Percentiles rank a stretch among this genome's conserved stretches.
Conservation (phyloP, 192 early-diverging fungal species). For the Entomortierella chlamydospora region DNA sequence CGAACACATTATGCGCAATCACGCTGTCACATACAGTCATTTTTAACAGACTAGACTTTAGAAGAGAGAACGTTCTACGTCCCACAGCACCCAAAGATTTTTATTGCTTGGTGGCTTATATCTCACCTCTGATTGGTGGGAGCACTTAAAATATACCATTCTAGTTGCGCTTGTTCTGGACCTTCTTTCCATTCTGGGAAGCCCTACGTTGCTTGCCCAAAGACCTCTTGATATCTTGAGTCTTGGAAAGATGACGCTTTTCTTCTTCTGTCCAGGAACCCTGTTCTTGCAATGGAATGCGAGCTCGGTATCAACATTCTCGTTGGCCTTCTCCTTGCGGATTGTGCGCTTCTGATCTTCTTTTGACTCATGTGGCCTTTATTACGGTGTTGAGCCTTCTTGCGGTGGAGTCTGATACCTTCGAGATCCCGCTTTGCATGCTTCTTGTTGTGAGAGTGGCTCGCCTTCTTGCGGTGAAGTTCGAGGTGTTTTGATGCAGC, state of each 20-base stretch:
- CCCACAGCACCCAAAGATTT: neutral
- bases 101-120: neutral
- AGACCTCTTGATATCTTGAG: conserved; percentile 19
- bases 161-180: conserved; percentile 7
- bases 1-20: neutral
- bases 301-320: conserved; percentile 13
- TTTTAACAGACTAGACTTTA: conserved; percentile 29
- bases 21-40: conserved; percentile 28
- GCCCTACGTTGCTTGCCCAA: neutral
- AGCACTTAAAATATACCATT: neutral
- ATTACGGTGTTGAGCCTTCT: conserved; percentile 11
- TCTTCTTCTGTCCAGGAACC: neutral
- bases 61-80: conserved; percentile 20
- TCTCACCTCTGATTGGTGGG: neutral
- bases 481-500: conserved; percentile 9
- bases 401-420: conserved; percentile 9
- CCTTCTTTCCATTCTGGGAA: neutral
- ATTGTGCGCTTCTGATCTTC: conserved; percentile 6
- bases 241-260: conserved; percentile 10
- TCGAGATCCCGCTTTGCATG: neutral
- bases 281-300: conserved; percentile 31
- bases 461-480: conserved; percentile 18
- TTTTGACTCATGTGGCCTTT: no score
- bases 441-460: neutral
- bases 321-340: neutral